phyloP scores from a whole-genome alignment of 805 yeast species.

The Cyberlindnera xylosilytica region DNA sequence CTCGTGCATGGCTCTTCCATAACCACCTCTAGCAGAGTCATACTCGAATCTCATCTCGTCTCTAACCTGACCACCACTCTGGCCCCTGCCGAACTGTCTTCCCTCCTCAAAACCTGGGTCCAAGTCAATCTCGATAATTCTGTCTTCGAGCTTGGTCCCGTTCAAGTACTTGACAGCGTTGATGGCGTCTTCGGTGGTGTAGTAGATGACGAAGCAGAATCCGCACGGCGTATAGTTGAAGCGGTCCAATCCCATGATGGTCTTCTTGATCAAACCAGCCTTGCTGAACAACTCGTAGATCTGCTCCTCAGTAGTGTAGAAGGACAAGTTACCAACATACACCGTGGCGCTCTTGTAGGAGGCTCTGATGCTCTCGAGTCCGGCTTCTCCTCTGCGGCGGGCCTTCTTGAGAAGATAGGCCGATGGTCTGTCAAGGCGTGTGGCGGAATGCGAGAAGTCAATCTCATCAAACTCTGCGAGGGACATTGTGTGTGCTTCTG shows the following conservation, averaged over 20 bases:
- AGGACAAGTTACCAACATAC: slow-evolving; percentile 88
- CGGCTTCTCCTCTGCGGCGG: slow-evolving; percentile 37
- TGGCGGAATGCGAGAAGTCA: slow-evolving; percentile 60
- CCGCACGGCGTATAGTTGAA: slow-evolving; percentile 94
- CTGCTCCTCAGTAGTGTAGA: slow-evolving; percentile 93
- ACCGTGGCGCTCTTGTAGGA: slow-evolving; percentile 71
- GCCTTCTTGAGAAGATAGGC: slow-evolving; percentile 67
- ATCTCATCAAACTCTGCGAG: slow-evolving; percentile 50
- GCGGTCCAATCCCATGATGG: slow-evolving; percentile 93
- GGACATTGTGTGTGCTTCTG: slow-evolving; percentile 28
- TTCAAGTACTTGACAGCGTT: slow-evolving; percentile 80
- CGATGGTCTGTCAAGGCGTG: slow-evolving; percentile 70
- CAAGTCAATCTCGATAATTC: slow-evolving; percentile 77
- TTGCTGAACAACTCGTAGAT: slow-evolving; percentile 81
- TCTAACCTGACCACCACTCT: slow-evolving; percentile 86
- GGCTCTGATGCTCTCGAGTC: slow-evolving; percentile 60
- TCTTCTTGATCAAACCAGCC: slow-evolving; percentile 67
- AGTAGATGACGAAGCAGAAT: slow-evolving; percentile 87
- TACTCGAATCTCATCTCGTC: slow-evolving; percentile 59
- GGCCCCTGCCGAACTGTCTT: slow-evolving; percentile 92
- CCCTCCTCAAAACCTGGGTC: slow-evolving; percentile 98
- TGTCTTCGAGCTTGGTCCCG: slow-evolving; percentile 81
- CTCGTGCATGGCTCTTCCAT: slow-evolving; percentile 26
- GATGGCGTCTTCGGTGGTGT: slow-evolving; percentile 64
- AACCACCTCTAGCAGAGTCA: slow-evolving; percentile 46